Base-by-base conservation (phyloP, 805 yeast species). In the Candida railenensis region DNA sequence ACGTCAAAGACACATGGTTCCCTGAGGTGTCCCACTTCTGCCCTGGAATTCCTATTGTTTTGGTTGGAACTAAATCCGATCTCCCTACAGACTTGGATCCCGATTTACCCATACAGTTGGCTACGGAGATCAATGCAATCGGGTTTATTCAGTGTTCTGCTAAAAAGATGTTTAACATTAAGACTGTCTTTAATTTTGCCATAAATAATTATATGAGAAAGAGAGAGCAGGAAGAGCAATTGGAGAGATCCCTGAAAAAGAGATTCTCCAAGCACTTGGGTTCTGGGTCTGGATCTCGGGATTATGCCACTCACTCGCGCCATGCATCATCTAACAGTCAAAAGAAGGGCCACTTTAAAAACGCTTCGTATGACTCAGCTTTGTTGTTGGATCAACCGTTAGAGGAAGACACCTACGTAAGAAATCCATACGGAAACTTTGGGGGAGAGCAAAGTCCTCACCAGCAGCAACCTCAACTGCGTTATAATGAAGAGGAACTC, bases 1-100 rank as follows among this genome's bases (percentile, higher is more conserved):
- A 83, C 58, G 86, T 88, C 11, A 76, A 75, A 49, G 95, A 89
- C 52, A 80, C 78, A 49, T 91, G 98, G 98, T 79, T 80, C 36
- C 96, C 96, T 1, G 98, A 91, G 61, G 86, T 88, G 1, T 69
- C 74, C 48, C 90, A 87, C 58, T 89, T 85, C 61, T 89, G 96
- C 60, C 90, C 91, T 2, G 85, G 81, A 2, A 76, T 83, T 2
- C 96, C 96, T 1, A 77, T 85, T 15, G 62, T 89, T 22, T 67
- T 92, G 32, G 89, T 89, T n/a, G 97, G 96, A 1, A 76, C 92
- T 30, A 89, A 91, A 58, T 65, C 82, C 3, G 97, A 91, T 63
- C 67, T 86, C 47, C 59, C 39, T 12, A 39, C 61, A 14, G 45
- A 52, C 3, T 54, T 69, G 22, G 77, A 76, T 37, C 66, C 77